Conservation (phyloP, 179 eudicot genomes). For the Sideroxylon spinosum region DNA sequence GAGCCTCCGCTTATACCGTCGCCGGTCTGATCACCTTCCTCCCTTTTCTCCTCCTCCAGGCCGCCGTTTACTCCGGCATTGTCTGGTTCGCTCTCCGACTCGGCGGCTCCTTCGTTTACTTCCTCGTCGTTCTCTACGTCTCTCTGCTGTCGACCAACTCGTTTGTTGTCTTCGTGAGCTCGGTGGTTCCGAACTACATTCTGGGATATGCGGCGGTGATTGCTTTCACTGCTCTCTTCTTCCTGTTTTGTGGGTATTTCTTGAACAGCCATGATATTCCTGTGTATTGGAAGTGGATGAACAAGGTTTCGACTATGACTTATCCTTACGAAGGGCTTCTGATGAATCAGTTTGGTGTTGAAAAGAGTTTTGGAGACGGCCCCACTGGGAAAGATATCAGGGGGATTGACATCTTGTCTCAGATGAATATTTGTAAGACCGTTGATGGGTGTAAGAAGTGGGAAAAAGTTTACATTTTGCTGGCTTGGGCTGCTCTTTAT, state of each 20-base stretch:
- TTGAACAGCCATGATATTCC: constrained; percentile 37
- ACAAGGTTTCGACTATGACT: constrained; percentile 44
- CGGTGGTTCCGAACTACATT: constrained; percentile 48
- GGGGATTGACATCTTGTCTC: constrained; percentile 25
- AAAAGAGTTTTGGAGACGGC: constrained; percentile 17
- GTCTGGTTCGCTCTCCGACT: constrained; percentile 43
- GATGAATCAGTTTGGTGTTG: constrained; percentile 35
- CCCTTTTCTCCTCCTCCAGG: constrained; percentile 46
- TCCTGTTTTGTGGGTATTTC: constrained; percentile 50
- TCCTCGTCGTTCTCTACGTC: constrained; percentile 36
- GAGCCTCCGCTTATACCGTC: constrained; percentile 50
- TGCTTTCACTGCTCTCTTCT: constrained; percentile 49
- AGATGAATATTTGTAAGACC: constrained; percentile 20
- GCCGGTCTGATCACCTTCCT: constrained; percentile 41
- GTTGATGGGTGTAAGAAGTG: constrained; percentile 25
- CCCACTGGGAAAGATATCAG: constrained; percentile 5
- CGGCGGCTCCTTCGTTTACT: constrained; percentile 33
- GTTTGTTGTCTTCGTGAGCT: constrained; percentile 46
- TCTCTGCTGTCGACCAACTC: constrained; percentile 49
- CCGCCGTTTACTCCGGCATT: constrained; percentile 35
- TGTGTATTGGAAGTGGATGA: constrained; percentile 40
- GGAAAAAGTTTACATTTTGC: constrained; percentile 33
- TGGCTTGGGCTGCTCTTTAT: constrained; percentile 44
- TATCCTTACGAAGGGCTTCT: constrained; percentile 45
- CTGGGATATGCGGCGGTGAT: constrained; percentile 53